A percentile compares a stretch with the other conserved stretches of the same genome.
Conservation (phyloP, 306 rosid genomes). For the Pachyrhizus erosus region DNA sequence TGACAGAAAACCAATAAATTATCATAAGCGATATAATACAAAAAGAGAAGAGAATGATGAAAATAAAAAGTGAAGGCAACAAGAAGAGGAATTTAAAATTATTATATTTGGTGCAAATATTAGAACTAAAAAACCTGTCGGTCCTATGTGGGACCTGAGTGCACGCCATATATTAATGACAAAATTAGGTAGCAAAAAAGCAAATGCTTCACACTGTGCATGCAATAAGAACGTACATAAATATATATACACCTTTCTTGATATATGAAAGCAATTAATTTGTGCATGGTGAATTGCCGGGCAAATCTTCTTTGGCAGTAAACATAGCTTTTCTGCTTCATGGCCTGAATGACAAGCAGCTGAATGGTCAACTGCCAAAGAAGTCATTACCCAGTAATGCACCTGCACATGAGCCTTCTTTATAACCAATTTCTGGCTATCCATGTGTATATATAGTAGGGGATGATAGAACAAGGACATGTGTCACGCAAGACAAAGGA, state of each 20-base stretch:
- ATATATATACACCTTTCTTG: neutral
- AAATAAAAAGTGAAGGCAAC: neutral
- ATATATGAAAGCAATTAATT: neutral
- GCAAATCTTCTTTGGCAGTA: conserved; percentile 85
- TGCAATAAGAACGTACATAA: neutral
- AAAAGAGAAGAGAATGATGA: too few species aligned
- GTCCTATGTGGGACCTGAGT: neutral
- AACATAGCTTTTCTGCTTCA: conserved; percentile 24
- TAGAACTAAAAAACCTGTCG: too few species aligned
- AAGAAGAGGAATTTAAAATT: neutral
- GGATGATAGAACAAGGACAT: conserved; percentile 3
- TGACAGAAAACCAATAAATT: too few species aligned
- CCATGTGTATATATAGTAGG: conserved; percentile 40
- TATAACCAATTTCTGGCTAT: neutral
- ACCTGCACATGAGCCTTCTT: conserved; percentile 42
- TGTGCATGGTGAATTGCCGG: conserved; percentile 60
- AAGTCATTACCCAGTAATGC: conserved; percentile 74
- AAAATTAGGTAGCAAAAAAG: neutral
- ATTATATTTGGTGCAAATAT: neutral
- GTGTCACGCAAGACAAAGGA: conserved; percentile 35
- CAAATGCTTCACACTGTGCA: neutral
- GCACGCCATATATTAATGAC: neutral
- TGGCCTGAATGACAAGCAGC: neutral
- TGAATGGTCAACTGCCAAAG: conserved; percentile 53
- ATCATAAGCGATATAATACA: neutral